phyloP scores from a whole-genome alignment of 768 basidiomycete species.

The Hortiboletus campestris region DNA sequence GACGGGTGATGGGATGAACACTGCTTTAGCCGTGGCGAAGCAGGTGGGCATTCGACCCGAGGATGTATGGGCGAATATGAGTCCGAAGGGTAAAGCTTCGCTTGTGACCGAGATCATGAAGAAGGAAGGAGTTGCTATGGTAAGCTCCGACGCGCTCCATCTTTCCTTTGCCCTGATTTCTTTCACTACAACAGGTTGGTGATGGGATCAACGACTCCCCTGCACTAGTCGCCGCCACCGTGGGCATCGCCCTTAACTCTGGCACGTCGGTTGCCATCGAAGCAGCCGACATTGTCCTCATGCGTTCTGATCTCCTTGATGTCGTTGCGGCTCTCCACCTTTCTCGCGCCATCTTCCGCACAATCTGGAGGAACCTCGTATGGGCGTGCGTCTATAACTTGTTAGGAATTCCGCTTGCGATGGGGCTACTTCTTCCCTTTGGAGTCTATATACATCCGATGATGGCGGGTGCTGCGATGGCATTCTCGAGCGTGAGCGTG shows the following conservation, averaged over 20 bases:
- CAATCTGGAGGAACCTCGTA: constrained; percentile 88
- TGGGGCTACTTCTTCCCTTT: constrained; percentile 93
- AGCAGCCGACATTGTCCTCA: constrained; percentile 96
- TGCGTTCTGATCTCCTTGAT: constrained; percentile 95
- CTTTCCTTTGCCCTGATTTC: neutral
- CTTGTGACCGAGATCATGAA: constrained; percentile 80
- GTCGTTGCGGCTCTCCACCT: constrained; percentile 96
- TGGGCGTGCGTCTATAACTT: constrained; percentile 98
- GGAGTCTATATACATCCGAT: constrained; percentile 95
- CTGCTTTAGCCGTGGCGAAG: constrained; percentile 84
- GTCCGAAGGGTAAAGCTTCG: constrained; percentile 92
- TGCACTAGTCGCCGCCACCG: constrained; percentile 91
- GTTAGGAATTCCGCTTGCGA: constrained; percentile 92
- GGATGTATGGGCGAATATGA: constrained; percentile 89
- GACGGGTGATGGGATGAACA: constrained; percentile 87
- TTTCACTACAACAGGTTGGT: constrained; percentile 62
- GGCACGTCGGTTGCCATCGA: constrained; percentile 98
- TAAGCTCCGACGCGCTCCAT: constrained; percentile 33
- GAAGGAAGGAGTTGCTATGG: constrained; percentile 86
- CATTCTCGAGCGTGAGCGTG: constrained; percentile 94
- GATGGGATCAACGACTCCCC: constrained; percentile 99
- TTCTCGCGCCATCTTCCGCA: constrained; percentile 81
- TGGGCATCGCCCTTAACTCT: constrained; percentile 94
- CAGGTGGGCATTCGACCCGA: constrained; percentile 85
- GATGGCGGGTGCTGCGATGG: constrained; percentile 99